A percentile compares a stretch with the other conserved stretches of the same genome.
Evolutionary conservation across 2,329 filamentous ascomycete species (phyloP).

Genomic region (Westerdykella aurantiaca): DNA sequence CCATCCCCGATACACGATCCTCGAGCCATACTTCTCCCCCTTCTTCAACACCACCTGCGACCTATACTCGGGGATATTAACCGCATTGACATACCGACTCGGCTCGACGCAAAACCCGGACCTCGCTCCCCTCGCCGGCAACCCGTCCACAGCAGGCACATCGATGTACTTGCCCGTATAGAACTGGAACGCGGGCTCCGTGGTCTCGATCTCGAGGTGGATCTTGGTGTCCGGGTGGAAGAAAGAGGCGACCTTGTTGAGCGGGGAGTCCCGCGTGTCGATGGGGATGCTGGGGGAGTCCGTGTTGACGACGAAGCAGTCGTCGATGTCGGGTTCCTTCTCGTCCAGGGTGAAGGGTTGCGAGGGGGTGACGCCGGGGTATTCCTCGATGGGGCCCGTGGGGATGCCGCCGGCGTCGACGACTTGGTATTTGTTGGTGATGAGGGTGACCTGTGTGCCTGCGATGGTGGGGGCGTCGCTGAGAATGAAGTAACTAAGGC

Average conservation of each 20-base stretch:
- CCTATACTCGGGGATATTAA: conserved; percentile 76
- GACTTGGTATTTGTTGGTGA: conserved; percentile 62
- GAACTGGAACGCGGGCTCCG: conserved; percentile 94
- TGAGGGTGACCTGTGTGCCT: conserved; percentile 56
- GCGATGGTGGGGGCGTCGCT: conserved; percentile 52
- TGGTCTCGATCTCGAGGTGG: conserved; percentile 81
- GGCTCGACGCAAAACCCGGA: conserved; percentile 90
- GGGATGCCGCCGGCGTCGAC: conserved; percentile 71
- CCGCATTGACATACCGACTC: conserved; percentile 81
- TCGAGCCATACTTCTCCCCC: conserved; percentile 74
- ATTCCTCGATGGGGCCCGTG: conserved; percentile 58
- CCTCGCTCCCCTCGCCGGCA: conserved; percentile 60
- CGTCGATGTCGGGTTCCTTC: conserved; percentile 70
- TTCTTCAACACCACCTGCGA: conserved; percentile 74
- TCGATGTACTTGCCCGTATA: conserved; percentile 86
- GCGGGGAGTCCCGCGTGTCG: conserved; percentile 50
- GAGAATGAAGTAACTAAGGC: conserved; percentile 62
- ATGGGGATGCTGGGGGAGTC: conserved; percentile 50
- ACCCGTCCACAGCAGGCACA: conserved; percentile 57
- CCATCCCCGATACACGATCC: conserved; percentile 83
- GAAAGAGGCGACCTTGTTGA: conserved; percentile 65
- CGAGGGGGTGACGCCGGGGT: conserved; percentile 59
- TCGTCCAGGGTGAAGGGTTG: conserved; percentile 67
- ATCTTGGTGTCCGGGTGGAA: conserved; percentile 68
- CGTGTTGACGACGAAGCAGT: conserved; percentile 77